Conservation (phyloP, 441 rosid genomes). For the Theobroma grandiflorum region DNA sequence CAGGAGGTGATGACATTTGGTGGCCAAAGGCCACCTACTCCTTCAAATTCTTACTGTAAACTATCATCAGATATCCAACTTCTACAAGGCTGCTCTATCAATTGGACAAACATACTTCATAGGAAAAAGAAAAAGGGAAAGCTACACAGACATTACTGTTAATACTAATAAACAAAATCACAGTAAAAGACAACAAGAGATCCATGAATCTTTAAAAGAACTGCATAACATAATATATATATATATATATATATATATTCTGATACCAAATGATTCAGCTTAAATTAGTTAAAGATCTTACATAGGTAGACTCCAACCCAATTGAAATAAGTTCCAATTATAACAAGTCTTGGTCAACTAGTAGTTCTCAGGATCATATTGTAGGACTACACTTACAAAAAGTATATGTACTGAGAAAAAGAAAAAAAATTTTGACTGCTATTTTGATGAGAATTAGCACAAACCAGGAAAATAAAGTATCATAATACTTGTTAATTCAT, state of each 20-base stretch:
- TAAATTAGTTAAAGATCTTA: background rate
- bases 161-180: background rate
- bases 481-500: conserved; percentile 6
- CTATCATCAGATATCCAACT: background rate
- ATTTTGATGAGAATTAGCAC: background rate
- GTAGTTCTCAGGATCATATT: background rate
- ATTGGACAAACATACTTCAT: background rate
- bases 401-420: background rate
- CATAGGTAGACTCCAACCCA: background rate
- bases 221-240: background rate
- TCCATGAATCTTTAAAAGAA: background rate
- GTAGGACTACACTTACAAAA: background rate
- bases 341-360: conserved; percentile 14
- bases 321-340: background rate
- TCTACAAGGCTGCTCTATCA: background rate
- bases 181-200: background rate
- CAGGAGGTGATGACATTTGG: background rate
- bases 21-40: background rate
- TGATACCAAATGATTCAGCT: background rate
- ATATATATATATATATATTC: no score
- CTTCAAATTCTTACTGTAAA: background rate
- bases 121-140: background rate
- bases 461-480: background rate
- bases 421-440: background rate
- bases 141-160: background rate